Evolutionary conservation across 345 rosid genomes (phyloP), one percentile per base, ranked within the genome.

Genomic region (Salix dunnii): DNA sequence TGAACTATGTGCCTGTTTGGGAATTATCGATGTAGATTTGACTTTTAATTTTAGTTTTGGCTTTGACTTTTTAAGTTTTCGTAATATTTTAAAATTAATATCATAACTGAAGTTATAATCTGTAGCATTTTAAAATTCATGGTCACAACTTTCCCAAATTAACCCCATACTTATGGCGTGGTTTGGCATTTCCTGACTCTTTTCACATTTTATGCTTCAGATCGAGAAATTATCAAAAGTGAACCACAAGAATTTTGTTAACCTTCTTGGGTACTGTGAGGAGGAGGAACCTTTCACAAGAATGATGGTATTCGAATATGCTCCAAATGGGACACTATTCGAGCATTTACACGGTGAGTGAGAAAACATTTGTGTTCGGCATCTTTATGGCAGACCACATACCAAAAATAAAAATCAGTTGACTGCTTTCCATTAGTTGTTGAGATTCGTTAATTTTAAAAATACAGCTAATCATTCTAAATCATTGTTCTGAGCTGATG

Each of bases 281-380:
- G 93, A 91, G 82, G 85, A 93, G 46, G 84, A 86, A 80, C 97
- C 97, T 67, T 92, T 96, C 86, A 84, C 89, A 7, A 86, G 98
- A 83, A 93, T 93, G 97, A 85, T 96, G 87, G 94, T 96, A 75
- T 96, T 92, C 46, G 98, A 96, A 83, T 96, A 96, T 76, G 97
- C 97, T 65, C 95, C 98, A 18, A 96, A 91, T 71, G 99, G 99
- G 81, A 89, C 92, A 7, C 95, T 96, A 78, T 93, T 86, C 55
- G 98, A 96, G 87, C 98, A 96, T 88, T 87, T 96, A 63, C 95
- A 96, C 69, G 71, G 99, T 96, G 63, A 91, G 97, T 84, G 28
- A 23, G 27, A 58, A 17, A 58, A 65, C 36, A 40, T 81, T 11
- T 31, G 8, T 17, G 46, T 31, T 51, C 18, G 5, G 3, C 61